Evolutionary conservation across 768 basidiomycete species (phyloP), one percentile per base, ranked within the genome.

Genomic region (Boletellus ananas): DNA sequence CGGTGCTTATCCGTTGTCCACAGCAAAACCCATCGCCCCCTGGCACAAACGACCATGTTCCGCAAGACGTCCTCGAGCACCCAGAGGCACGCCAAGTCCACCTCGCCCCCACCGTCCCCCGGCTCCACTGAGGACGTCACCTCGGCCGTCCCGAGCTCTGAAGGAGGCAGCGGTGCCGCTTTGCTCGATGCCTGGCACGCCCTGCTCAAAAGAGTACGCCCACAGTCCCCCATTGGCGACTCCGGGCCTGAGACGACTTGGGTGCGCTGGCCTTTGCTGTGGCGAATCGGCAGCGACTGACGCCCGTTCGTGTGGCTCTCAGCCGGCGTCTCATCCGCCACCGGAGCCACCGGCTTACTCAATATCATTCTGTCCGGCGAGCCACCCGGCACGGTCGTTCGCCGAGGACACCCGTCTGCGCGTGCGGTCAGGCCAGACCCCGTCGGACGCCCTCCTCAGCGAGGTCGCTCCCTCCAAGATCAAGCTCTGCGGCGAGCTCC

Each of bases 341-440:
- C 47, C 25, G 0, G 29, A 25, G 16, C n/a, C 11, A 11, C 35
- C 45, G 21, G 33, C 20, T 25, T 43, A 34, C 12, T 38, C 53
- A 4, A 45, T 65, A 34, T 63, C 67, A 12, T 67, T 67, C 29
- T 52, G 50, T 29, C 68, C 65, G 6, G 37, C 52, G 0, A 12
- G 50, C 10, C 63, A 56, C 20, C 39, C 55, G 10, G 53, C 65
- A 4, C 67, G 69, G 31, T 69, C 65, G 34, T 67, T 67, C 17
- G 58, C 56, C 7, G 66, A 67, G 36, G 57, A 67, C n/a, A 56
- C 67, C 23, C 59, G 65, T 35, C 36, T 67, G 38, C 54, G 50
- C 9, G 51, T 65, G 16, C 58, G 56, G 14, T 65, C 55, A 9
- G 38, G 42, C 21, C 53, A 67, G 52, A 54, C 17, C 13, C 57